These are phyloP conservation scores for Suillus decipiens DNA, from an alignment of 768 basidiomycete genomes.

Conservation along the genomic window DNA sequence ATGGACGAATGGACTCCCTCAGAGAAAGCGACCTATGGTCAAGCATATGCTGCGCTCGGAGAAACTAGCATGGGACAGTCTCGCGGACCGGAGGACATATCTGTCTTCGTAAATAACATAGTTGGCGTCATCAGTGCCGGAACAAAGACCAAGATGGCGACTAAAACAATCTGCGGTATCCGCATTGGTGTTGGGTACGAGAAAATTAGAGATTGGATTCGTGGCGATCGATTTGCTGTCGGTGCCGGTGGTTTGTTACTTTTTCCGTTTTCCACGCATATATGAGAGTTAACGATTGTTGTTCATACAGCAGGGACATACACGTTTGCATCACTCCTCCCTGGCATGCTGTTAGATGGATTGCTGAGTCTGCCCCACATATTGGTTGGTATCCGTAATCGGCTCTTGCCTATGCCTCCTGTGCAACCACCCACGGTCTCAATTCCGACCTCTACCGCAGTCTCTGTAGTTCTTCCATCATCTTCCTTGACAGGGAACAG, in stretches of 20 bases:
- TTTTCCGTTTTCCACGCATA: constrained; percentile 1
- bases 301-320: constrained; percentile 63
- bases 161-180: constrained; percentile 45
- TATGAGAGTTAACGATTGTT: constrained; percentile 15
- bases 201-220: constrained; percentile 54
- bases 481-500: constrained; percentile 8
- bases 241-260: constrained; percentile 75
- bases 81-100: constrained; percentile 57
- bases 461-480: background rate
- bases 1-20: constrained; percentile 76
- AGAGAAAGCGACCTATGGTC: constrained; percentile 71
- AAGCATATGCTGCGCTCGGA: constrained; percentile 58
- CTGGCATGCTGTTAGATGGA: constrained; percentile 60
- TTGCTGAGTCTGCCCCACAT: constrained; percentile 68
- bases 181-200: constrained; percentile 42
- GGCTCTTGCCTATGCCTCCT: constrained; percentile 55
- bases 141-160: constrained; percentile 37
- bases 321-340: constrained; percentile 68
- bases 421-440: constrained; percentile 34
- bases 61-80: constrained; percentile 37
- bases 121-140: constrained; percentile 63
- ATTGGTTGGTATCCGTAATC: constrained; percentile 62
- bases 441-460: constrained; percentile 12
- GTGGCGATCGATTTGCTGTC: constrained; percentile 68
- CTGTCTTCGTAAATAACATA: constrained; percentile 59